Evolutionary conservation across 306 rosid genomes (phyloP), one percentile per base, ranked within the genome.

Genomic region (Prinsepia uniflora): DNA sequence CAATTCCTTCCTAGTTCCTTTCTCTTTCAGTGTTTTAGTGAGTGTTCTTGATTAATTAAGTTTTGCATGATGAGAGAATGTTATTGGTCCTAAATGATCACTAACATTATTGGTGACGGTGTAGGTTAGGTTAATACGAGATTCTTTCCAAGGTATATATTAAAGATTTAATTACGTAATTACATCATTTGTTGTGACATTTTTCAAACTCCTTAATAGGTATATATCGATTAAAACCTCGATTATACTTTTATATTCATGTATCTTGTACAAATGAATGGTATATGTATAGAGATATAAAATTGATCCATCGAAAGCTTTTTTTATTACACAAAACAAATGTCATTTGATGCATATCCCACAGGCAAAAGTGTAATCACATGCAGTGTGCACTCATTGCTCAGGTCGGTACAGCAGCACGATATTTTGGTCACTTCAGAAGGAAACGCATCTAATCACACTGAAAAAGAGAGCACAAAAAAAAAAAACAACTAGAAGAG

Each of bases 321-420:
- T 3, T 49, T 68, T 68, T n/a, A 52, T 50, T n/a, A 52, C 18
- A n/a, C 18, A 34, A 7, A 12, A 53, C 6, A 49, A 30, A 67
- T 67, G 36, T 6, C 36, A 12, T 40, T 34, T 67, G 63, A 57
- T 74, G 40, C 67, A 43, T 41, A 18, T 75, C 43, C 34, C 34
- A 63, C 52, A 30, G 65, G 40, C 40, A 63, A 50, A 50, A 20
- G 34, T 11, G 46, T 30, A 73, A 41, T 58, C 54, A 6, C 36
- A 36, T 63, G 44, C 68, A 74, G 17, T 75, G 66, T 67, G 59
- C 61, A 54, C 45, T 24, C 64, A 24, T 76, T 67, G 30, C 46
- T 13, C 14, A 39, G 36, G 36, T 30, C 4, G 36, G 4, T 2
- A 30, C 36, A 30, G 36, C 2, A 30, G 36, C 4, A 30, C 2